phyloP scores from a whole-genome alignment of 208 protist species.

The Acanthamoeba castellanii region DNA sequence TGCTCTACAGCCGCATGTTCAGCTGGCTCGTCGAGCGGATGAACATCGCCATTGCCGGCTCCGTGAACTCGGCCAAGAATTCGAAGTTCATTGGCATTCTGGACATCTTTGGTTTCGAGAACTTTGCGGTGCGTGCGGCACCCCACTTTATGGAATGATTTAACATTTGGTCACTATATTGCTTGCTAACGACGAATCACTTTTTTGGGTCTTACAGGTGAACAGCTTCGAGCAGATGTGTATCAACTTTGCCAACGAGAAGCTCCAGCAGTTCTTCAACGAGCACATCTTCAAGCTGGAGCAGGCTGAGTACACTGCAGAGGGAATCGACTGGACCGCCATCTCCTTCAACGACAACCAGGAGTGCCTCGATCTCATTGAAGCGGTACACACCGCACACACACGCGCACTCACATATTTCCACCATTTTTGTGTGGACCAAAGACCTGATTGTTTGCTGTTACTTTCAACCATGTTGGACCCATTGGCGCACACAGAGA shows the following conservation, averaged over 20 bases:
- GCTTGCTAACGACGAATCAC: not conserved
- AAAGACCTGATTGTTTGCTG: not conserved
- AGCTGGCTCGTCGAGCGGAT: conserved; percentile 89
- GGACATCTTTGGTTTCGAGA: conserved; percentile 96
- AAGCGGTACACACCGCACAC: not conserved
- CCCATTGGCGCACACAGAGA: too few relatives aligned
- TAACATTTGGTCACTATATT: not conserved
- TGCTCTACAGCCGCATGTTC: conserved; percentile 90
- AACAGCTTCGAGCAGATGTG: conserved; percentile 92
- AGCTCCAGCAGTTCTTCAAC: conserved; percentile 91
- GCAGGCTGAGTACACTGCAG: conserved; percentile 87
- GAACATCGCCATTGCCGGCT: conserved; percentile 81
- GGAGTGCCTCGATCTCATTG: conserved; percentile 86
- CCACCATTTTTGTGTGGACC: not conserved
- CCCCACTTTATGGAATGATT: too few relatives aligned
- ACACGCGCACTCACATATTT: not conserved
- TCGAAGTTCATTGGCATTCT: conserved; percentile 89
- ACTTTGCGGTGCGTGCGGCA: conserved; percentile 89
- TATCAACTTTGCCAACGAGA: conserved; percentile 92
- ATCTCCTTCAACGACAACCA: conserved; percentile 91
- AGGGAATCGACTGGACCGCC: conserved; percentile 87
- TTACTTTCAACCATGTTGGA: not conserved
- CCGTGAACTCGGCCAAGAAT: not conserved
- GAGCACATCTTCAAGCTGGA: conserved; percentile 90
- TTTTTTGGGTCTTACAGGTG: not conserved